Base-by-base conservation (phyloP, 164 flowering plant genomes). In the Macadamia integrifolia region DNA sequence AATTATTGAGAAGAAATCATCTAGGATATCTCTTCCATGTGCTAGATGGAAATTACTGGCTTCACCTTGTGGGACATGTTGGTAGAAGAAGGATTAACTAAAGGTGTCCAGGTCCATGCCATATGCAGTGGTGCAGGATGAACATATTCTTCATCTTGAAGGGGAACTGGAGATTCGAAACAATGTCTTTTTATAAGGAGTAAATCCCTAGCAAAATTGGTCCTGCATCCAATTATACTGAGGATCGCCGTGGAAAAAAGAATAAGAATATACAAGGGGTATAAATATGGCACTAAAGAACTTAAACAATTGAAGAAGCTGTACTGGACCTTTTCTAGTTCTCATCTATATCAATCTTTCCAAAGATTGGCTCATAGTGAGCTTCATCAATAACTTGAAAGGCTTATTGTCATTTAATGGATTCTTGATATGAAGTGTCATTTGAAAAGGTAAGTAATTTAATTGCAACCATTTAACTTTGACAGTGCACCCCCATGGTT, bases 401-500 rank as follows among this genome's bases (percentile, higher is more conserved):
- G 97, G 96, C 78, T 92, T 92, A 80, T 78, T 87, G 66, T 86
- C 89, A 82, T 92, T 92, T 81, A 86, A 73, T 61, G 96, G 92
- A 80, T 92, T 89, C 82, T 85, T 88, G 65, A 92, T 91, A 84
- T 92, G 96, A 71, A 88, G 87, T 52, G 97, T 92, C 81, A 81
- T 85, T 73, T 89, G 89, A 72, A 92, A 92, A 66, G 97, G 89
- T 68, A 92, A 75, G 72, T 89, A 81, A 77, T 80, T 70, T 71
- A 88, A 78, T 50, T 70, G 83, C 74, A 92, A 76, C 97, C 97
- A 92, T 76, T 87, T 92, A 65, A 92, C 88, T 79, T 84, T 86
- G 75, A 92, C 89, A 79, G 87, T 87, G 29, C 90, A 87, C 5
- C 97, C 97, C 97, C 97, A 92, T 28, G 88, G 92, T 82, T 86